These are phyloP conservation scores for Trichoderma polysporum DNA, from an alignment of 2,329 filamentous ascomycete genomes.

Conservation along the genomic window DNA sequence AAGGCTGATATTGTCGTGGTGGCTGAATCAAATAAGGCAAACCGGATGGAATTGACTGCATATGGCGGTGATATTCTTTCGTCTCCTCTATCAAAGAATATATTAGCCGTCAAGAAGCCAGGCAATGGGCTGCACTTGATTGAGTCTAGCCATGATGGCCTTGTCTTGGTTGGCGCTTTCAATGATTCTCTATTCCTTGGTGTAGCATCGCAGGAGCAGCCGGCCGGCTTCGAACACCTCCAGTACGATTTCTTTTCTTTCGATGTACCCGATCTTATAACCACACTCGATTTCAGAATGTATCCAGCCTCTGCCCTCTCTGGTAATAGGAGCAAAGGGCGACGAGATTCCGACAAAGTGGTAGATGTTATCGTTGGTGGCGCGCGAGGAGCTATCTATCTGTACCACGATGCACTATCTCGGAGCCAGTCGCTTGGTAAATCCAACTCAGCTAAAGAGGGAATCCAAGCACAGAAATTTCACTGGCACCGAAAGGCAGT, in stretches of 20 bases:
- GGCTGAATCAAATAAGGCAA: slow-evolving; percentile 43
- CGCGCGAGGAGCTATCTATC: slow-evolving; percentile 70
- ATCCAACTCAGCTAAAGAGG: slow-evolving; percentile 44
- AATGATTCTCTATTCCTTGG: slow-evolving; percentile 41
- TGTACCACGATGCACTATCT: slow-evolving; percentile 74
- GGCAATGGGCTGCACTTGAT: slow-evolving; percentile 43
- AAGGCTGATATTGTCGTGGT: slow-evolving; percentile 48
- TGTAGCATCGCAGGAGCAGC: slow-evolving; percentile 26
- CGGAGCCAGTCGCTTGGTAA: slow-evolving; percentile 51
- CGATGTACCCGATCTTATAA: slow-evolving; percentile 62
- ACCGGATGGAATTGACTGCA: slow-evolving; percentile 43
- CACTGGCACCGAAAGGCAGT: slow-evolving; percentile 93
- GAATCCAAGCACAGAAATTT: slow-evolving; percentile 62
- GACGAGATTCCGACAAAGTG: slow-evolving; percentile 36
- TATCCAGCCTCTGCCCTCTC: slow-evolving; percentile 24
- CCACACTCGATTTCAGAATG: slow-evolving; percentile 63
- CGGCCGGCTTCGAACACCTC: slow-evolving; percentile 30
- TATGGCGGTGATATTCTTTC: slow-evolving; percentile 41
- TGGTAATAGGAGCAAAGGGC: slow-evolving; percentile 27
- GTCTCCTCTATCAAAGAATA: slow-evolving; percentile 33
- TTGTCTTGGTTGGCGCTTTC: slow-evolving; percentile 50
- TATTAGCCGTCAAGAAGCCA: slow-evolving; percentile 40
- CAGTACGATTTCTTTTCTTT: slow-evolving; percentile 59
- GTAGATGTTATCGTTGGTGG: slow-evolving; percentile 80
- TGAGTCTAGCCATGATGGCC: slow-evolving; percentile 53